These are phyloP conservation scores for Myxozyma sirexii DNA, from an alignment of 805 yeast species.

Conservation along the genomic window DNA sequence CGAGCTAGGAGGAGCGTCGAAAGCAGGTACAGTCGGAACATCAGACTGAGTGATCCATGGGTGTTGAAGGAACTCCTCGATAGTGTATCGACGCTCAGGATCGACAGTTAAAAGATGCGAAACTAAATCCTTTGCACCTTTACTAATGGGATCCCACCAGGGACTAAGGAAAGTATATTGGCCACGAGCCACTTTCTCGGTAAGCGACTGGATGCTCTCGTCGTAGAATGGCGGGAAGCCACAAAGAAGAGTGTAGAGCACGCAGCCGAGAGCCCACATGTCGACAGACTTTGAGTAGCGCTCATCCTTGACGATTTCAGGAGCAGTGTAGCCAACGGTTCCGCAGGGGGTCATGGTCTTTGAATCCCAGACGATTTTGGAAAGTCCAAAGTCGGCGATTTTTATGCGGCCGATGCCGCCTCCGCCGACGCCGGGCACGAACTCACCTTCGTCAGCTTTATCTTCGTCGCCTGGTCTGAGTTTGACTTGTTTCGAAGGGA, in stretches of 20 bases:
- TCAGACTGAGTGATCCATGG: slow-evolving; percentile 64
- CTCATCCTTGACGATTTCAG: slow-evolving; percentile 94
- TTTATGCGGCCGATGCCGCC: slow-evolving; percentile 90
- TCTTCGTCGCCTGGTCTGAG: slow-evolving; percentile 47
- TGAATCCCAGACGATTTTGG: slow-evolving; percentile 84
- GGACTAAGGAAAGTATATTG: slow-evolving; percentile 75
- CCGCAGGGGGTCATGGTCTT: slow-evolving; percentile 98
- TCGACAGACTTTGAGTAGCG: slow-evolving; percentile 91
- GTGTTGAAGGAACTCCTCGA: slow-evolving; percentile 70
- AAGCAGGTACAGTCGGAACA: slow-evolving; percentile 38
- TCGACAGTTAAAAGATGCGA: slow-evolving; percentile 69
- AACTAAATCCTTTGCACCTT: slow-evolving; percentile 70
- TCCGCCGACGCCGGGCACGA: slow-evolving; percentile 78
- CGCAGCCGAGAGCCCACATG: slow-evolving; percentile 99
- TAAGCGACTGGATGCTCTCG: slow-evolving; percentile 70
- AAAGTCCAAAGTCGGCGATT: slow-evolving; percentile 92
- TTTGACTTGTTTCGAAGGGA: slow-evolving; percentile 43
- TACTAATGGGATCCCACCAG: slow-evolving; percentile 86
- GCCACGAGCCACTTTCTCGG: slow-evolving; percentile 79
- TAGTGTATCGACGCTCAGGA: slow-evolving; percentile 66
- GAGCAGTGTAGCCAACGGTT: slow-evolving; percentile 97
- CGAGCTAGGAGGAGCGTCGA: slow-evolving; percentile 27
- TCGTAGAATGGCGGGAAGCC: slow-evolving; percentile 98
- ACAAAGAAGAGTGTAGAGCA: slow-evolving; percentile 85
- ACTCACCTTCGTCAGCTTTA: slow-evolving; percentile 85